A percentile compares a stretch with the other conserved stretches of the same genome.
Evolutionary conservation across 1,284 basidiomycete genomes (phyloP).

Genomic region (Cutaneotrichosporon mucoides): DNA sequence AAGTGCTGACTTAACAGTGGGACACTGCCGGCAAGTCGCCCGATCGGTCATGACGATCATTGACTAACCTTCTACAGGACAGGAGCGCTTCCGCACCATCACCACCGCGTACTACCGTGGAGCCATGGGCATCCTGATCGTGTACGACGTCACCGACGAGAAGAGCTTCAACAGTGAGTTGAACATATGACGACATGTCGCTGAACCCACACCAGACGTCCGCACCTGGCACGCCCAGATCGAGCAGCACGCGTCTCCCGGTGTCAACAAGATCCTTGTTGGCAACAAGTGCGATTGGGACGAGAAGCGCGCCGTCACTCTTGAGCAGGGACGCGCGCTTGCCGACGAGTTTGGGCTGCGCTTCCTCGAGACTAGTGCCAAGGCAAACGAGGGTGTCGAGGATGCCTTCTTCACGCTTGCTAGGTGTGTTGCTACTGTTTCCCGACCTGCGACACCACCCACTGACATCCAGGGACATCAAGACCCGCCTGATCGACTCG

Average conservation of each 20-base stretch:
- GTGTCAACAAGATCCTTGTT: constrained; percentile 98
- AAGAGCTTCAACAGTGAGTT: constrained; percentile 86
- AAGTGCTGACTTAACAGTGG: constrained; percentile 60
- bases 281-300: constrained; percentile 99
- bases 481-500: constrained; percentile 92
- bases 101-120: constrained; percentile 99
- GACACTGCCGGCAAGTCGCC: constrained; percentile 73
- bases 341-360: constrained; percentile 79
- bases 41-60: not conserved
- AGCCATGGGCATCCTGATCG: constrained; percentile 97
- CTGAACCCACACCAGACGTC: constrained; percentile 63
- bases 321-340: constrained; percentile 65
- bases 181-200: constrained; percentile 38
- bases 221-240: constrained; percentile 98
- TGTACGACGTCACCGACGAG: constrained; percentile 98
- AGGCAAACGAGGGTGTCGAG: constrained; percentile 96
- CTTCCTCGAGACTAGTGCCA: constrained; percentile 98
- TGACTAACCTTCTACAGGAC: constrained; percentile 52
- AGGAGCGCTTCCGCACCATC: constrained; percentile 98
- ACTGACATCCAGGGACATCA: constrained; percentile 72
- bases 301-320: constrained; percentile 86
- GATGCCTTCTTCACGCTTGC: constrained; percentile 98
- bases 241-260: constrained; percentile 97
- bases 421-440: constrained; percentile 56
- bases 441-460: no score